Base-by-base conservation (phyloP, 768 basidiomycete species). In the Termitomyces sp. region DNA sequence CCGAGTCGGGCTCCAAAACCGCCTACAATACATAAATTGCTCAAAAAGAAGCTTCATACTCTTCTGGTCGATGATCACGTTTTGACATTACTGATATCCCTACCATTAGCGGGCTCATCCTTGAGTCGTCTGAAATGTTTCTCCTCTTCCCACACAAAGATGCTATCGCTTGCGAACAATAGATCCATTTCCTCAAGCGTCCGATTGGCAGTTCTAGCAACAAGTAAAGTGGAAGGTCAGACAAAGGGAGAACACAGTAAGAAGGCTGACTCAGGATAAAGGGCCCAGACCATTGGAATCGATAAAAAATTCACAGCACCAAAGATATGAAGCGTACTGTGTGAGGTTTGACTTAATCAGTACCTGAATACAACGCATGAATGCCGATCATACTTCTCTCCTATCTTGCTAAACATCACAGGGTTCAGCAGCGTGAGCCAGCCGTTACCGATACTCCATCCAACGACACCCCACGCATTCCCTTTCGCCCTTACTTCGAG, bases 141-240 rank as follows among this genome's bases (percentile, higher is more conserved):
- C 64, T 78, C 76, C 61, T 75, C 73, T 53, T 77, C 72, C 76
- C 76, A 78, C n/a, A 75, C 74, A 59, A 70, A 76, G 18, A 75
- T 75, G 60, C 75, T 77, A 50, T 73, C 69, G 63, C 75, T 74
- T 51, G 75, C 73, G 60, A 77, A 78, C 50, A 78, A 66, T 24
- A 75, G 66, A 60, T 77, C 75, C 70, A 78, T 75, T 65, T 78
- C 77, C 62, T 78, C 77, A 4, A 77, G 67, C 9, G 77, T 77
- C 30, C 76, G 66, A 59, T 77, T 77, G 24, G 77, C 75, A 20
- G 67, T 68, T 44, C 67, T 68, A 30, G 22, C 7, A 2, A n/a
- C 52, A 32, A 40, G 30, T 18, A 22, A 12, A 24, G 10, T 5
- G 2, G 16, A 44, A 33, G 7, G 9, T 40, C 6, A 53, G 14